Evolutionary conservation across 2,329 filamentous ascomycete genomes (phyloP), one percentile per base, ranked within the genome.

Genomic region (Anthostomella pinea): DNA sequence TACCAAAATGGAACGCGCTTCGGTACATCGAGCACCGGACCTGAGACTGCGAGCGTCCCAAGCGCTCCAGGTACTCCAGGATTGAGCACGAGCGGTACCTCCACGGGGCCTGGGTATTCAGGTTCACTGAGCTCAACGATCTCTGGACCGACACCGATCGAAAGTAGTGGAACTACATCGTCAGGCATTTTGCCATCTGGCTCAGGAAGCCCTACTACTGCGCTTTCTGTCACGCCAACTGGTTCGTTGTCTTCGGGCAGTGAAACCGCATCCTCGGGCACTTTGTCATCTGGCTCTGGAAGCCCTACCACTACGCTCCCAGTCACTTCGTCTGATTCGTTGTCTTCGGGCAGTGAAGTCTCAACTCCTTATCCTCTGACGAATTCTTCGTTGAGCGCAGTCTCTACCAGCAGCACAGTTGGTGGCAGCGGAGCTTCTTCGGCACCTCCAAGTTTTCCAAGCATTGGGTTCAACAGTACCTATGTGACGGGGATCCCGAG

Each of bases 11-110:
- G 39, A 18, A 51, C 49, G 5, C 47, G 44, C 5, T 13, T 43
- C 25, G 48, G 39, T 13, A 52, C 52, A 13, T 56, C 45, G 35
- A 48, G 38, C 31, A 45, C 33, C 8, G 52, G 35, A 4, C 36
- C 53, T 26, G 28, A 48, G n/a, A 58, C 51, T 4, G 54, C 18
- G 22, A 51, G 38, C 22, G 29, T 8, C 17, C 17, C 47, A 6
- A 37, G 38, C 22, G 29, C 8, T 19, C 17, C 47, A 6, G 35
- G 15, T 9, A 41, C 43, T 5, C 21, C 20, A 9, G 37, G 36
- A 5, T 22, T 30, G 8, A 30, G 27, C 9, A 19, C 35, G n/a
- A 47, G 40, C 21, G 13, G 25, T 33, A 16, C 33, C 11, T 21
- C 40, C 8, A 43, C 45, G 9, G 21, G 33, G 15, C 39, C 29